A percentile compares a stretch with the other conserved stretches of the same genome.
Evolutionary conservation across 805 yeast species (phyloP).

Genomic region (Hanseniaspora clermontiae): DNA sequence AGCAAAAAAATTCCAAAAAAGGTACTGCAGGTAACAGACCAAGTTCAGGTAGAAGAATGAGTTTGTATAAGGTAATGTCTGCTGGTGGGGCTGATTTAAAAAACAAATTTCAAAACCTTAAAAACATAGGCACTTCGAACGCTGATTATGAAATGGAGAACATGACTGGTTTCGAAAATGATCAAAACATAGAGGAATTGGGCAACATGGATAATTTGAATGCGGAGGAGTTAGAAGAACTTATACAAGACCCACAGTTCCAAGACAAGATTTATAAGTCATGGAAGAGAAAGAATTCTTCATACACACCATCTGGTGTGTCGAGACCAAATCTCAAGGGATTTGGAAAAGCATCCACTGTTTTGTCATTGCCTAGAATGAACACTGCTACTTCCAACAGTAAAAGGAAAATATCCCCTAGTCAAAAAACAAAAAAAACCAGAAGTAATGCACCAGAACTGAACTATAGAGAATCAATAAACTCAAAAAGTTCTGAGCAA

Average conservation of each 20-base stretch:
- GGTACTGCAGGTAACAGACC: not conserved
- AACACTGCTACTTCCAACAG: not conserved
- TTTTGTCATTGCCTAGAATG: not conserved
- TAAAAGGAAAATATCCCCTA: not conserved
- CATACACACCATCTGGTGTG: not conserved
- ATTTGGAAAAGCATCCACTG: not conserved
- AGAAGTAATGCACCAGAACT: not conserved
- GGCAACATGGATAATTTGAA: not conserved
- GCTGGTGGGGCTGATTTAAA: not conserved
- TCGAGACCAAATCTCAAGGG: not conserved
- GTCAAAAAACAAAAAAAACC: not conserved
- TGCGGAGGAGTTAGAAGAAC: slow-evolving; percentile 1
- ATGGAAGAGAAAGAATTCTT: slow-evolving; percentile 5
- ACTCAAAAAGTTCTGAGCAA: not conserved
- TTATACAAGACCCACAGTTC: slow-evolving; percentile 13
- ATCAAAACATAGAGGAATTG: not conserved
- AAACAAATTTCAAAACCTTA: not conserved
- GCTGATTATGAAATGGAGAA: not conserved
- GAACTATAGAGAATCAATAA: not conserved
- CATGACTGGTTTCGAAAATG: slow-evolving; percentile 24
- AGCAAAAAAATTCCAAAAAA: not conserved
- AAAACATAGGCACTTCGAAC: not conserved
- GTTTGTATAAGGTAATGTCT: not conserved
- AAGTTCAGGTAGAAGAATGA: not conserved
- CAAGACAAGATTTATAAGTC: slow-evolving; percentile 15